Evolutionary conservation across 768 basidiomycete genomes (phyloP), one percentile per base, ranked within the genome.

Genomic region (Russula ochroleuca): DNA sequence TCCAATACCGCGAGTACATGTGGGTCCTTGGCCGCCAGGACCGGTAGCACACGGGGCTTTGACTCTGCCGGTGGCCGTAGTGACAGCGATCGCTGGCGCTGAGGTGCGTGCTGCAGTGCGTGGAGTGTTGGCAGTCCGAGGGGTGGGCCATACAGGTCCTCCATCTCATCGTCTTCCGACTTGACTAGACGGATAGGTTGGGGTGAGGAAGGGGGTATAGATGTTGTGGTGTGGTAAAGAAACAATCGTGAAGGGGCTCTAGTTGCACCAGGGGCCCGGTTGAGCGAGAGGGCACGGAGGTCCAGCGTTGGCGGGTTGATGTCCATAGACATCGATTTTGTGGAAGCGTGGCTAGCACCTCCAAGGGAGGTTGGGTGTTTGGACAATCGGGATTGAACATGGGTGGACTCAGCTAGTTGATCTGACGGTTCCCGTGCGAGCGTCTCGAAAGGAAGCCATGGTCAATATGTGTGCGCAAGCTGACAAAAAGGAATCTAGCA

Each of bases 251-350:
- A 52, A 33, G 38, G 38, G 8, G 47, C 28, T 15, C 41, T 50
- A 23, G 33, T 52, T 25, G 49, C 17, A 8, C 41, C 55, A 25
- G 50, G 33, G 15, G 57, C 15, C 4, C 51, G 51, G 52, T 45
- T 49, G 35, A 64, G 47, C 41, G 59, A 45, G 25, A 64, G 63
- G 28, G 59, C 55, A 58, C 54, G 54, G 43, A 67, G 66, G 43
- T 67, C 67, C 15, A 59, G 33, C 23, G 33, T 56, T 41, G 57
- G 60, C 48, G 57, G 62, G 35, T 55, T 38, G 53, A 45, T 21
- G 52, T 59, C 38, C 64, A 63, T 43, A 48, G 61, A 57, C 28
- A 63, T 19, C 57, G 59, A 35, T 2, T 37, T 64, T 28, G 37
- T 23, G n/a, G 25, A 17, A 28, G 40, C 19, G 17, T 47, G n/a